Percentiles rank a stretch among this genome's conserved stretches.
Evolutionary conservation across 202 grass and related monocot species (phyloP).

Genomic region (Musa balbisiana): DNA sequence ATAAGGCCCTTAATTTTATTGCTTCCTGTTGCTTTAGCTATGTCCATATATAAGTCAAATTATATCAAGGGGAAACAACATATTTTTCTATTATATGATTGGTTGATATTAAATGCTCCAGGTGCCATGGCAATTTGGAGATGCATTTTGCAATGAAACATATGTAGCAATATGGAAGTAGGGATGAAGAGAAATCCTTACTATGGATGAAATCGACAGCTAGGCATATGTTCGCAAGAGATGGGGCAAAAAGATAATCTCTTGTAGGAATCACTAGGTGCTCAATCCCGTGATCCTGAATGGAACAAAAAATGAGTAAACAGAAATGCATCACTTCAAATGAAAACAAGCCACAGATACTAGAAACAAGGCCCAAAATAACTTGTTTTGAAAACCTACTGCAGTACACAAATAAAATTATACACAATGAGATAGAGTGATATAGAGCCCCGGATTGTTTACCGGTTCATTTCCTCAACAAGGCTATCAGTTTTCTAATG

Average conservation of each 20-base stretch:
- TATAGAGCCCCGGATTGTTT: no score
- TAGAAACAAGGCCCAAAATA: not conserved
- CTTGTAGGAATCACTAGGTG: slow-evolving; percentile 80
- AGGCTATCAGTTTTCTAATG: not conserved
- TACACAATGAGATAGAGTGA: not conserved
- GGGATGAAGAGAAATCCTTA: slow-evolving; percentile 30
- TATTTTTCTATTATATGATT: not conserved
- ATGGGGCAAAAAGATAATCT: slow-evolving; percentile 79
- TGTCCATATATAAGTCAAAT: no score
- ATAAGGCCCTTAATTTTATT: no score
- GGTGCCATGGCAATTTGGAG: not conserved
- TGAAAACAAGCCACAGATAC: not conserved
- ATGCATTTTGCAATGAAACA: not conserved
- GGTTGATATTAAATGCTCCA: not conserved
- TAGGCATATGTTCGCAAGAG: slow-evolving; percentile 43
- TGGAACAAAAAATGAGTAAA: not conserved
- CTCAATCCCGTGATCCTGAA: slow-evolving; percentile 54
- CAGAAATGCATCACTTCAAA: not conserved
- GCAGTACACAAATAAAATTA: no score
- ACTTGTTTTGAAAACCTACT: not conserved
- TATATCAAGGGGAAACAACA: not conserved
- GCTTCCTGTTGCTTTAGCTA: no score
- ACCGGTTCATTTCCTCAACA: not conserved
- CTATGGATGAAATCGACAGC: slow-evolving; percentile 75
- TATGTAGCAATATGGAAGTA: not conserved